Base-by-base conservation (phyloP, 257 asterid genomes). In the Nicotiana otophora region DNA sequence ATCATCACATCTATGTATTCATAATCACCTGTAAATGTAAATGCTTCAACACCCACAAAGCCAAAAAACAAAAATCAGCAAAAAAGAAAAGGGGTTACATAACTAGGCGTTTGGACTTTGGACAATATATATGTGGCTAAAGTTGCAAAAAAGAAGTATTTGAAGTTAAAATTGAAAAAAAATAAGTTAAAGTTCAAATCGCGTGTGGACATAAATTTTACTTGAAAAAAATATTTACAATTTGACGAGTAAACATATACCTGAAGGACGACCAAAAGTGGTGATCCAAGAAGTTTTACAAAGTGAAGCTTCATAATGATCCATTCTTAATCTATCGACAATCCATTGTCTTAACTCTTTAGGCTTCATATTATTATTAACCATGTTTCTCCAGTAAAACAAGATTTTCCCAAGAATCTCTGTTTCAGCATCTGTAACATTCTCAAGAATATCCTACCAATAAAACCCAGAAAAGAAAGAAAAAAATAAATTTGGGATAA, bases 1-100 rank as follows among this genome's bases (percentile, higher is more conserved):
- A 83, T 87, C 77, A 87, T 85, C 83, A 92, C 96, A 26, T 92
- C 96, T 63, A 92, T 88, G 85, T 87, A 90, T 31, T 92, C 93
- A 84, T 92, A 90, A 3, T 84, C 89, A 82, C 84, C 91, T 57
- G 83, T 79, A 68, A 82, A 85, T 60, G 83, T 66, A 55, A 81
- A 89, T 28, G 86, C 90, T 88, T 84, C n/a, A 79, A 74, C 33
- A 28, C 5, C 55, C 33, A 33, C n/a, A 34, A 15, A 63, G 6
- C 5, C 19, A 78, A 57, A 23, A 39, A 31, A 23, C 5, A 26
- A 28, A 1, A 15, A 34, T 57, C 20, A 51, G 46, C 19, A 8
- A 60, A 20, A 39, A 14, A 7, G 33, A 19, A 51, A 82, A 5
- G 11, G 46, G 5, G 2, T 3, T 0, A 3, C 48, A 1, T 4